Evolutionary conservation across 23 red algal genomes (phyloP), one percentile per base, ranked within the genome.

Genomic region (Chondrus crispus): DNA sequence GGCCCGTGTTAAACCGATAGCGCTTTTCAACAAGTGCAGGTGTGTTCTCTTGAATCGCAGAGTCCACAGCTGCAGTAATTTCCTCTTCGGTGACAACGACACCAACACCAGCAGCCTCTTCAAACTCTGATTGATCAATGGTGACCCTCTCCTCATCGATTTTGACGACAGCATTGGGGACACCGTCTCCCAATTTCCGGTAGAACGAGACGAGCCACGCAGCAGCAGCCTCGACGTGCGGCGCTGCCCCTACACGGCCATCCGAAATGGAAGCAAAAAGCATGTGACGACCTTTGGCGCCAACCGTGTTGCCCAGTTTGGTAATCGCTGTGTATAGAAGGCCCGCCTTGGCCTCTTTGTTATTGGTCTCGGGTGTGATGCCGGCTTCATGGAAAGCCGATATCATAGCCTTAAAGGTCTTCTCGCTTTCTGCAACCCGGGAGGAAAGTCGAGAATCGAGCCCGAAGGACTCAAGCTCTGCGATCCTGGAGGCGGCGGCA

Each of bases 221-320:
- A 87, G 88, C 74, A 26, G 91, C 95, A 1, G 95, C 95, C 36
- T 98, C 95, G 33, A 98, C 74, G 51, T 98, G 84, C 46, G 95
- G 89, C 36, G 74, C 73, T 11, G 82, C 89, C 39, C 47, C 74
- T 20, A 98, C 43, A 16, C 91, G 84, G 32, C 85, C 77, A 76
- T 85, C 74, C 57, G 77, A 87, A 45, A 98, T 91, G 19, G 93
- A 88, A 13, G 40, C 52, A 45, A 94, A 95, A 37, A 98, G 75
- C 47, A 91, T 53, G 64, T 6, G 69, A 24, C 95, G 95, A 38
- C 85, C 88, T 18, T 53, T 70, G 6, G 54, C 63, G 9, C 86
- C 86, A 48, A 94, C 78, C 14, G 66, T 26, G 2, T 87, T 37
- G 30, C 68, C 48, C n/a, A 96, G 50, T 70, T 96, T 96, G 43